phyloP scores from a whole-genome alignment of 106 monocot genomes.

The Agapanthus africanus region DNA sequence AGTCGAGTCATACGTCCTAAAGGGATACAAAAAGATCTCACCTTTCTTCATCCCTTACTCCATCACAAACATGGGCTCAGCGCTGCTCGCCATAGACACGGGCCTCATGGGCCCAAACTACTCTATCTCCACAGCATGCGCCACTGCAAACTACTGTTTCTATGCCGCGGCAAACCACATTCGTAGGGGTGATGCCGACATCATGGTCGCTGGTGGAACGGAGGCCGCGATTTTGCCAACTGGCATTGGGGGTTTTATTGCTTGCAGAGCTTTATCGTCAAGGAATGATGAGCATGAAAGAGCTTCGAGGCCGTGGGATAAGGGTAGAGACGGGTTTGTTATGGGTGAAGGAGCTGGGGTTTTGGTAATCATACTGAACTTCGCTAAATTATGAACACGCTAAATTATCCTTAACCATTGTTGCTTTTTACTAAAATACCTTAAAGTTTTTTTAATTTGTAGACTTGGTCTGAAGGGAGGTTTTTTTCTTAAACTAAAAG shows the following conservation, averaged over 20 bases:
- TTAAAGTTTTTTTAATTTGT: too few species aligned
- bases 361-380: conserved; percentile 12
- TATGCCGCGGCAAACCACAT: conserved; percentile 61
- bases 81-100: conserved; percentile 35
- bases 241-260: conserved; percentile 36
- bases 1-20: conserved; percentile 16
- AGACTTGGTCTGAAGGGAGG: too few species aligned
- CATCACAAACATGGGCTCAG: conserved; percentile 44
- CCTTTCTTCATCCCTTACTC: conserved; percentile 45
- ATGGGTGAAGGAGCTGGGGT: conserved; percentile 46
- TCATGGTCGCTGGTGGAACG: conserved; percentile 47
- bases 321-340: conserved; percentile 38
- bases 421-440: too few species aligned
- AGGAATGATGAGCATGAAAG: conserved; percentile 34
- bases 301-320: conserved; percentile 50
- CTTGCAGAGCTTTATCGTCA: conserved; percentile 42
- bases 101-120: conserved; percentile 50
- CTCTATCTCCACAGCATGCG: conserved; percentile 51
- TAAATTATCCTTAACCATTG: too few species aligned
- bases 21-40: conserved; percentile 24
- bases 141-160: conserved; percentile 50
- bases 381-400: too few species aligned
- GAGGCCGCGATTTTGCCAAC: conserved; percentile 39
- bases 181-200: conserved; percentile 42
- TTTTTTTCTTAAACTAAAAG: conserved; percentile 2